Base-by-base conservation (phyloP, 306 rosid genomes). In the Sicyos edulis region DNA sequence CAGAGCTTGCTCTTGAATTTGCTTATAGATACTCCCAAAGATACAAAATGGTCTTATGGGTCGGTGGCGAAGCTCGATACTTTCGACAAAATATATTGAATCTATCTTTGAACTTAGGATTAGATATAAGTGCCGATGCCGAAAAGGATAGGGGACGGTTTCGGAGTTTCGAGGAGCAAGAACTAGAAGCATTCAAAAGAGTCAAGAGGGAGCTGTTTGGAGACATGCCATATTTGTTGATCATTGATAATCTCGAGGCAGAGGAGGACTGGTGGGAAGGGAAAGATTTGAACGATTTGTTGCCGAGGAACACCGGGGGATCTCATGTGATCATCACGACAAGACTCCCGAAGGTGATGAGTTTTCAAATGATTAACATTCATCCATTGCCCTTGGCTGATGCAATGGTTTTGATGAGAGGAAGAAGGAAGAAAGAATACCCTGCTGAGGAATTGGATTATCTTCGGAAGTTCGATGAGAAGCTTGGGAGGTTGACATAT, bases 241-340 rank as follows among this genome's bases (percentile, higher is more conserved):
- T 92, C 83, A 86, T 92, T 74, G 96, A 92, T 71, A 88, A 88
- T 86, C 95, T 92, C 60, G 96, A 89, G 83, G 84, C 82, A 16
- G 91, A 86, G 79, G 88, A 81, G 77, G 97, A 89, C 49, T 86
- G 95, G 92, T 88, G 89, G 96, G 96, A 89, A 78, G 95, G 91
- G 79, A 88, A 88, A 80, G 88, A 82, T 78, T 59, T 90, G 45
- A 81, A 75, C 69, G 92, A 92, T 79, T 85, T 89, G 83, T 86
- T 89, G 75, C 92, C 98, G 45, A 85, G 89, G 83, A 85, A 86
- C 80, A 78, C 86, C 1, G 96, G 92, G 49, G 91, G 89, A 45
- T 85, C 96, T 29, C 91, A 92, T 80, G 92, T 92, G 68, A 83
- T 92, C 57, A 82, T 92, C 75, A 89, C 98, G 7, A 78, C 87